Evolutionary conservation across 441 rosid species (phyloP).

Genomic region (Syzygium syzygioides): DNA sequence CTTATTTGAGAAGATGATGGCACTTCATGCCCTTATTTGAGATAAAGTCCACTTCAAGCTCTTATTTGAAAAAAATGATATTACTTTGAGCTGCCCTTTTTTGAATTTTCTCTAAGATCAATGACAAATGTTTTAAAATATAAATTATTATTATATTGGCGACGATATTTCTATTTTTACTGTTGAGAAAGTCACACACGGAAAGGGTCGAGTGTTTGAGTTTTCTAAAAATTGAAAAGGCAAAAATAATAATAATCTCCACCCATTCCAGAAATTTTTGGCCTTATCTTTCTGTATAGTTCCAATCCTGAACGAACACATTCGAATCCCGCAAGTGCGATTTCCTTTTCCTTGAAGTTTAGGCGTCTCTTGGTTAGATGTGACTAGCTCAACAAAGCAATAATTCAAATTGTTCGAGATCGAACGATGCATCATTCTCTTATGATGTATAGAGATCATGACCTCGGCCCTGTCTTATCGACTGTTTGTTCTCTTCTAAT

Average conservation of each 20-base stretch:
- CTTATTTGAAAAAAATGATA: not conserved
- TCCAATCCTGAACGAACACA: not conserved
- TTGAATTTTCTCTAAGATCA: not conserved
- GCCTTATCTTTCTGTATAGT: not conserved
- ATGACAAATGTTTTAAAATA: not conserved
- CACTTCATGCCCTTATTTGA: not conserved
- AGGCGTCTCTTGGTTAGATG: no score
- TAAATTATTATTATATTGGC: not conserved
- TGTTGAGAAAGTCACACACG: not conserved
- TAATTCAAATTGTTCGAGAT: not conserved
- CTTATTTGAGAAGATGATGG: no score
- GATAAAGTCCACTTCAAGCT: fast-evolving
- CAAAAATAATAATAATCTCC: not conserved
- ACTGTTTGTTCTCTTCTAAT: not conserved
- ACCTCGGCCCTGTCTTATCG: not conserved
- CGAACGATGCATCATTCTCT: not conserved
- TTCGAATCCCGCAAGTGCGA: not conserved
- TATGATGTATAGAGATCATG: not conserved
- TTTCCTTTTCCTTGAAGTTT: not conserved
- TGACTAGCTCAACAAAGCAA: no score
- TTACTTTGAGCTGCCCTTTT: not conserved
- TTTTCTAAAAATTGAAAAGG: not conserved
- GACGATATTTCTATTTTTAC: not conserved
- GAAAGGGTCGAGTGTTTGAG: not conserved
- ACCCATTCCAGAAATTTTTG: not conserved